A percentile compares a stretch with the other conserved stretches of the same genome.
These are phyloP conservation scores for Huntiella decipiens DNA, from an alignment of 2,329 filamentous ascomycete genomes.

Conservation along the genomic window DNA sequence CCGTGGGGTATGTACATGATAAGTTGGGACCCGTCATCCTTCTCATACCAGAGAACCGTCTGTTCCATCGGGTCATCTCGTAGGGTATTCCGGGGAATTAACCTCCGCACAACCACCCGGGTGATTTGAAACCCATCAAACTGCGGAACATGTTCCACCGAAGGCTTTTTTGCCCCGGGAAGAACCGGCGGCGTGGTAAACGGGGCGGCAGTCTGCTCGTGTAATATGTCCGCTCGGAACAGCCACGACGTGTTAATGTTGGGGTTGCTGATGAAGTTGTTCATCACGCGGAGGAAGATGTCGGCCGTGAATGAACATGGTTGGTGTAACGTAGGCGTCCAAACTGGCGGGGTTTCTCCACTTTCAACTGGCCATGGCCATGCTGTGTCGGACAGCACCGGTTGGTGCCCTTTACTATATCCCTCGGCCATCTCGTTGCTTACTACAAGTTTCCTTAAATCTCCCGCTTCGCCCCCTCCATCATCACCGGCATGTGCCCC, in stretches of 20 bases:
- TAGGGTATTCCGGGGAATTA: slow-evolving; percentile 66
- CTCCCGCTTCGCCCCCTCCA: too few relatives aligned
- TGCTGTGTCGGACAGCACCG: slow-evolving; percentile 1
- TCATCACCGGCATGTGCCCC: too few relatives aligned
- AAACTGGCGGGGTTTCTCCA: slow-evolving; percentile 15
- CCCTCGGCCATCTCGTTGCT: slow-evolving; percentile 3
- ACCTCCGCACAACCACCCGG: slow-evolving; percentile 41
- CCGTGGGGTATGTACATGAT: slow-evolving; percentile 65
- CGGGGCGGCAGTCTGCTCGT: slow-evolving; percentile 23
- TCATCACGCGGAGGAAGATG: slow-evolving; percentile 48
- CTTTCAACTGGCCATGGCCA: too few relatives aligned
- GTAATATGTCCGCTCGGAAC: slow-evolving; percentile 56
- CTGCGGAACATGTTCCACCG: slow-evolving; percentile 5
- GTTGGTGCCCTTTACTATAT: neutral
- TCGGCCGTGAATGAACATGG: slow-evolving; percentile 42
- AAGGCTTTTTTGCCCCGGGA: neutral
- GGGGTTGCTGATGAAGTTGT: slow-evolving; percentile 58
- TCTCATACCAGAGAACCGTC: slow-evolving; percentile 55
- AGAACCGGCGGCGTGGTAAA: neutral
- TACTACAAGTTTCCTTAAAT: too few relatives aligned
- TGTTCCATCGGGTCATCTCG: slow-evolving; percentile 61
- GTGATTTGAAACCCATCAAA: slow-evolving; percentile 24
- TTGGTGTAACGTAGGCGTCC: slow-evolving; percentile 37
- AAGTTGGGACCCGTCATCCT: slow-evolving; percentile 17
- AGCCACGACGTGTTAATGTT: slow-evolving; percentile 64